Percentiles rank a stretch among this genome's conserved stretches.
Evolutionary conservation across 345 rosid genomes (phyloP).

Genomic region (Firmiana major): DNA sequence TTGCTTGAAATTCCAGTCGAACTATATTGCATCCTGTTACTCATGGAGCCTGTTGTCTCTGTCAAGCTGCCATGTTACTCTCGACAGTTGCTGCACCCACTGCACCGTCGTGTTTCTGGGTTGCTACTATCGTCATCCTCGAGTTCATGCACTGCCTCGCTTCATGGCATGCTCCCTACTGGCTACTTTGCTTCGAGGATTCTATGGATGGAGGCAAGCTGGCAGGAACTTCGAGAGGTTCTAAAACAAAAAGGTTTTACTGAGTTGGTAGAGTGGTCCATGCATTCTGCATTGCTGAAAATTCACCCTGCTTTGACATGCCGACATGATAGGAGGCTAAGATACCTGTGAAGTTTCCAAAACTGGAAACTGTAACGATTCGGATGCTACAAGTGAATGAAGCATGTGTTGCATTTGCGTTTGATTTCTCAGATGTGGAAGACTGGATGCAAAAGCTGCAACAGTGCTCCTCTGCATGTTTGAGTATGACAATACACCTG

Average conservation of each 20-base stretch:
- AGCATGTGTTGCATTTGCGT: constrained; percentile 22
- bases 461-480: constrained; percentile 26
- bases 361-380: constrained; percentile 31
- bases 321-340: constrained; percentile 22
- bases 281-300: constrained; percentile 23
- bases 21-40: too few relatives aligned
- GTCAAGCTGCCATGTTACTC: too few relatives aligned
- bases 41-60: too few relatives aligned
- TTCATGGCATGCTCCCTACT: too few relatives aligned
- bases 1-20: too few relatives aligned
- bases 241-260: constrained; percentile 20
- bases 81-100: too few relatives aligned
- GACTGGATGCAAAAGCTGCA: constrained; percentile 13
- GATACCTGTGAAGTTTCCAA: constrained; percentile 29
- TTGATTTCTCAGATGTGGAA: constrained; percentile 24
- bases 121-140: too few relatives aligned
- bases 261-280: constrained; percentile 36
- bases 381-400: constrained; percentile 18
- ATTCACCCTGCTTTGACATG: constrained; percentile 24
- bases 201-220: constrained; percentile 16
- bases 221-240: constrained; percentile 15
- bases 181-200: too few relatives aligned
- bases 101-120: too few relatives aligned
- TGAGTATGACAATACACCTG: constrained; percentile 15
- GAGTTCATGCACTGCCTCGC: too few relatives aligned